phyloP scores from a whole-genome alignment of 179 eudicot genomes.

The Amaranthus tricolor region DNA sequence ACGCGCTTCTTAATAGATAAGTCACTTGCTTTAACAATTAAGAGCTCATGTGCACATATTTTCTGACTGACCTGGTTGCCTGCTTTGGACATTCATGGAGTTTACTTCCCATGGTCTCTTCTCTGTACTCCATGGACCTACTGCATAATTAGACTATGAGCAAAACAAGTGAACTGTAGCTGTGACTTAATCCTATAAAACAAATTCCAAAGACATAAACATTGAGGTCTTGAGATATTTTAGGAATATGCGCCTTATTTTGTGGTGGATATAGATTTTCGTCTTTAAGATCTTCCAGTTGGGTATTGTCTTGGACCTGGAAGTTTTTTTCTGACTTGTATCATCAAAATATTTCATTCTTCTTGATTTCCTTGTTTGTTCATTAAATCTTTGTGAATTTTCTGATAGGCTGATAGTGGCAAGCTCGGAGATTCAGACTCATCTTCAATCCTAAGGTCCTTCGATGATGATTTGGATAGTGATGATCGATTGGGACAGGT shows the following conservation, averaged over 20 bases:
- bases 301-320: not conserved
- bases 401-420: conserved; percentile 79
- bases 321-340: not conserved
- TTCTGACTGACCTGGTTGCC: not conserved
- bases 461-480: conserved; percentile 61
- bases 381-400: not conserved
- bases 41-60: not conserved
- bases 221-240: not conserved
- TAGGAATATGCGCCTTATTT: no score
- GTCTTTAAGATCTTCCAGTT: not conserved
- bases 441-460: conserved; percentile 50
- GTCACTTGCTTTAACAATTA: not conserved
- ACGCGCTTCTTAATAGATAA: not conserved
- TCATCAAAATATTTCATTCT: not conserved
- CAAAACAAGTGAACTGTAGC: not conserved
- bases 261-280: not conserved
- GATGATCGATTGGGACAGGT: conserved; percentile 78
- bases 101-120: no score
- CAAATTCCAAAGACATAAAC: not conserved
- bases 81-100: not conserved
- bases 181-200: not conserved
- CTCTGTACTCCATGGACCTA: no score
- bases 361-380: not conserved
- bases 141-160: no score
- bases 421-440: conserved; percentile 81